Base-by-base conservation (phyloP, 495 filamentous ascomycete genomes). In the Penicillium waksmanii region DNA sequence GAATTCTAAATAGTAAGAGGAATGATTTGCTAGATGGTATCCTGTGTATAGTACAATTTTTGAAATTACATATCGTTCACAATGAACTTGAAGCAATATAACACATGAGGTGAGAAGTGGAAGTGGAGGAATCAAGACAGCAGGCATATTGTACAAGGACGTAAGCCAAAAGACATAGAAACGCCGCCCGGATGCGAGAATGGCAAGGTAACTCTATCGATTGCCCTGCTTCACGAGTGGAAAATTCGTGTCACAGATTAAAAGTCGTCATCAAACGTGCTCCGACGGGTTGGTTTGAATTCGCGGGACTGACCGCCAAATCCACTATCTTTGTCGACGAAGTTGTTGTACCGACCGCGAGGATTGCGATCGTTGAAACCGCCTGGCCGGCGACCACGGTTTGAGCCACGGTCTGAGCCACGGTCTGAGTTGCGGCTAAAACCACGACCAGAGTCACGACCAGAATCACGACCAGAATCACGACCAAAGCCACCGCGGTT, bases 141-240 rank as follows among this genome's bases (percentile, higher is more conserved):
- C 53, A 27, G 18, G 49, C 44, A 50, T 66, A 63, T 61, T 48
- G 42, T 63, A 63, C 57, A 68, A 46, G 51, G 46, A 43, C 33
- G 46, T 47, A 51, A 44, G 19, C 43, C 35, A 60, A 56, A 52
- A 61, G 58, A 66, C 42, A 69, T 44, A 62, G 51, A 65, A 48
- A 71, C 68, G 68, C 68, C 68, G 55, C 54, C 66, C 63, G 48
- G 17, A 69, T 71, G 68, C 68, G 51, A 68, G 46, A 54, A 64
- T 62, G 58, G 62, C 58, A 56, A 56, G 3, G 4, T 44, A 44
- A 18, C 59, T 62, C 60, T 62, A 59, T 61, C 62, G 58, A 51
- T 59, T 50, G 55, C 56, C 54, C 61, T 54, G 53, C 51, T 21
- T 50, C 47, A 52, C 25, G 38, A 56, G 33, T 17, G 31, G 51